Percentiles rank a stretch among this genome's conserved stretches.
phyloP scores from a whole-genome alignment of 257 asterid genomes.

The Penstemon davidsonii region DNA sequence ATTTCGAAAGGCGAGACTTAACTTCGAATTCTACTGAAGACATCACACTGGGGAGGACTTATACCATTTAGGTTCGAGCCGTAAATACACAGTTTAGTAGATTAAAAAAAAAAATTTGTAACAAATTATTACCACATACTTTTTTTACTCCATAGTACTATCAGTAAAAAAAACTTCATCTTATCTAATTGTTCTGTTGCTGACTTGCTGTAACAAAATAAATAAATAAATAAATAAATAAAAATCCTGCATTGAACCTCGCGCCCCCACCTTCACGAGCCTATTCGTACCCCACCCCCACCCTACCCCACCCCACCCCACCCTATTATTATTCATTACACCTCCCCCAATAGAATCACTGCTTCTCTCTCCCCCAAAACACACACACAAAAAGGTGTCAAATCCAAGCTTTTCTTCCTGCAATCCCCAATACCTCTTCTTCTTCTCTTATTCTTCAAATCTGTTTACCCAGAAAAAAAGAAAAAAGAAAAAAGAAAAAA shows the following conservation, averaged over 20 bases:
- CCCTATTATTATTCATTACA: conserved; percentile 21
- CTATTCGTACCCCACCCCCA: conserved; percentile 24
- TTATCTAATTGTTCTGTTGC: conserved; percentile 22
- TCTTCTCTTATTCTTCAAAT: conserved; percentile 18
- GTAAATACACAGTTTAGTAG: too few relatives aligned
- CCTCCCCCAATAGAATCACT: conserved; percentile 27
- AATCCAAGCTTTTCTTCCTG: conserved; percentile 29
- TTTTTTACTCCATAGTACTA: too few relatives aligned
- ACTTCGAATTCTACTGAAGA: too few relatives aligned
- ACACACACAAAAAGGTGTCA: not conserved
- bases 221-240: too few relatives aligned
- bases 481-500: not conserved
- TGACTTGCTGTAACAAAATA: conserved; percentile 4
- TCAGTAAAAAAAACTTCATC: not conserved
- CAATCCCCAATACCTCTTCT: conserved; percentile 34
- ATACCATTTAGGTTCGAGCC: too few relatives aligned
- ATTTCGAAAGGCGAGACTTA: too few relatives aligned
- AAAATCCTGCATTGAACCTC: conserved; percentile 28
- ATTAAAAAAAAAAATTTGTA: too few relatives aligned
- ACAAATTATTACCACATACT: not conserved
- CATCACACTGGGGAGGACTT: too few relatives aligned
- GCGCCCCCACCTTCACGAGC: conserved; percentile 49
- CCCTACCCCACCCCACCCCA: conserved; percentile 14
- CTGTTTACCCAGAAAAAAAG: not conserved
- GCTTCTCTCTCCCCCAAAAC: conserved; percentile 20